Evolutionary conservation across 306 rosid species (phyloP), one percentile per base, ranked within the genome.

Genomic region (Vigna hirtella): DNA sequence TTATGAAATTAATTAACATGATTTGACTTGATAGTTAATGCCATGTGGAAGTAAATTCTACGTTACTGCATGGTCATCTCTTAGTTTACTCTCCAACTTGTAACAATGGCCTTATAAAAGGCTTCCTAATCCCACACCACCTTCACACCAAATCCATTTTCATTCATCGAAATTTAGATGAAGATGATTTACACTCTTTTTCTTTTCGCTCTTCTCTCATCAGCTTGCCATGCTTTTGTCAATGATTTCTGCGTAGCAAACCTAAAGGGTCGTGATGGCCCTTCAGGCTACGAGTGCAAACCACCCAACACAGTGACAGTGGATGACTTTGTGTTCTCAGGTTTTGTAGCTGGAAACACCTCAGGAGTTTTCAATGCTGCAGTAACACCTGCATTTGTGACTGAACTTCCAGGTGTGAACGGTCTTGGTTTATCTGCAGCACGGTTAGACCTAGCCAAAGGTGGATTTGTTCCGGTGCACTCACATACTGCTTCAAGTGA

Each of bases 401-500:
- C 73, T 2, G 88, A 91, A 16, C 85, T 85, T 15, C 91, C 92
- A 0, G 91, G 83, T 2, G 48, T 91, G 12, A 91, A 91, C 15
- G 91, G 89, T 12, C 91, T 89, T 1, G 91, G 94, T 0, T 11
- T 88, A 36, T 91, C 97, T 0, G 24, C 81, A 1, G 86, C 88
- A 12, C 58, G 93, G 32, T 57, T 89, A 3, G 93, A 91, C 84
- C 55, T 89, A 4, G 89, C 78, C 0, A 62, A 84, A 9, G 65
- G 73, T 0, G 94, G 97, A 2, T 85, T 86, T 10, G 72, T 89
- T 16, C 94, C 97, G 26, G 34, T 87, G 49, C 97, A 91, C 78
- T 83, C 94, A 1, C 94, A 91, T 53, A 88, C 97, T 0, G 92
- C 72, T 45, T 93, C 90, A 3, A 77, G 86, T 0, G 93, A 91